Conservation (phyloP, 306 rosid genomes). For the barrel medic (Medicago truncatula) region DNA sequence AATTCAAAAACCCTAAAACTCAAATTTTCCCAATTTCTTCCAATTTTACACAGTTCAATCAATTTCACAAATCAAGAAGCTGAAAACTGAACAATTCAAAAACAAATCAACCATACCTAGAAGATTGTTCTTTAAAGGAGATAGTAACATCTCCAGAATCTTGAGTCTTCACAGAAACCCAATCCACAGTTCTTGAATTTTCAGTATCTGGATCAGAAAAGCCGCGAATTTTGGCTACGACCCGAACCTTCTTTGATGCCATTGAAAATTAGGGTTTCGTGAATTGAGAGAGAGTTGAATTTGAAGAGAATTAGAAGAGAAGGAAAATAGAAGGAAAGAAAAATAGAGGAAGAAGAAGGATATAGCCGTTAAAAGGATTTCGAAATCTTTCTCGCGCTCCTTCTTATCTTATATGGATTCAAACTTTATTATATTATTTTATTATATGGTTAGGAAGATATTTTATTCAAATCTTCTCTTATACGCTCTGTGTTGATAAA, state of each 20-base stretch:
- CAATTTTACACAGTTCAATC: not conserved
- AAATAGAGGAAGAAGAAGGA: not conserved
- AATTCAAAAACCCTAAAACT: not conserved
- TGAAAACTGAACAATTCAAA: not conserved
- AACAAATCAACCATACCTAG: constrained; percentile 53
- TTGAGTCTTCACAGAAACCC: constrained; percentile 67
- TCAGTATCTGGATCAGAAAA: constrained; percentile 40
- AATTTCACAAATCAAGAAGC: not conserved
- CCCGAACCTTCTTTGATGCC: constrained; percentile 66
- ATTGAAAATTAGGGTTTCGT: constrained; percentile 32
- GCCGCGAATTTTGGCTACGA: constrained; percentile 63
- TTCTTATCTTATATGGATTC: not conserved
- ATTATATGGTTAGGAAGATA: not conserved
- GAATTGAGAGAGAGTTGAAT: not conserved
- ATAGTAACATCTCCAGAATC: constrained; percentile 54
- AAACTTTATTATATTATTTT: too few species aligned
- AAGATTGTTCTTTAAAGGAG: constrained; percentile 62
- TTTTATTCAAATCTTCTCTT: not conserved
- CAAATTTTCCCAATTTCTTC: not conserved
- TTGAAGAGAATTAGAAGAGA: not conserved
- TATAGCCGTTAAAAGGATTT: constrained; percentile 50
- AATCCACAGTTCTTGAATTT: constrained; percentile 43
- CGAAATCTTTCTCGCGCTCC: constrained; percentile 37
- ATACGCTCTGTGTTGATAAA: not conserved
- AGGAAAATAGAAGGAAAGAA: not conserved